Conservation (phyloP, 441 rosid species). For the Populus hybrid region DNA sequence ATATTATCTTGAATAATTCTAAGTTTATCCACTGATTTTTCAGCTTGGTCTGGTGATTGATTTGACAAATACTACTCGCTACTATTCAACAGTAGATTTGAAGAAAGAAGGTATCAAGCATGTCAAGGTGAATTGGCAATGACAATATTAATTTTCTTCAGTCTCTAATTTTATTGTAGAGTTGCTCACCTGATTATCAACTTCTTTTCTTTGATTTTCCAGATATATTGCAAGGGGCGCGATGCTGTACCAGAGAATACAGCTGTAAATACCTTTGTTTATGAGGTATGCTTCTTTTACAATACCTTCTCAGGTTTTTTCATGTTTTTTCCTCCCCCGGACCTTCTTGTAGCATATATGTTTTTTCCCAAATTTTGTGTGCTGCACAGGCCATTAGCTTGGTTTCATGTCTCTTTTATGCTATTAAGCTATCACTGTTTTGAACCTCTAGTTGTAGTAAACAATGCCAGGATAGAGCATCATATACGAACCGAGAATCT, state of each 20-base stretch:
- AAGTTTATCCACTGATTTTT: conserved; percentile 19
- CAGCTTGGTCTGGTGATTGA: conserved; percentile 99
- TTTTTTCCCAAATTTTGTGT: background rate
- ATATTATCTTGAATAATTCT: background rate
- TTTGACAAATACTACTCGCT: conserved; percentile 92
- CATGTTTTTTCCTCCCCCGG: background rate
- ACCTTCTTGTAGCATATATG: background rate
- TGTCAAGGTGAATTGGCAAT: conserved; percentile 60
- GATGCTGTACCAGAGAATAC: conserved; percentile 89
- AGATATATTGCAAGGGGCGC: conserved; percentile 96
- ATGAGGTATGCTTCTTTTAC: conserved; percentile 63
- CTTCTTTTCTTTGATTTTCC: conserved; percentile 18
- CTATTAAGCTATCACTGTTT: background rate
- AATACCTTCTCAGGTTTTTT: background rate
- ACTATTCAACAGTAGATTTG: conserved; percentile 73
- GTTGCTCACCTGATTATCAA: background rate
- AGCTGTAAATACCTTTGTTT: conserved; percentile 82
- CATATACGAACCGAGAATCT: background rate
- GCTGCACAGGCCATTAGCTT: background rate
- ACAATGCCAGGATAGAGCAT: background rate
- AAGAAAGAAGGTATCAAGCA: conserved; percentile 92
- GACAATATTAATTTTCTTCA: background rate
- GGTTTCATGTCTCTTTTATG: background rate
- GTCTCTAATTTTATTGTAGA: background rate
- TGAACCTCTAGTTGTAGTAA: background rate